Conservation (phyloP, 192 early-diverging fungal species). For the Backusella morwellensis region DNA sequence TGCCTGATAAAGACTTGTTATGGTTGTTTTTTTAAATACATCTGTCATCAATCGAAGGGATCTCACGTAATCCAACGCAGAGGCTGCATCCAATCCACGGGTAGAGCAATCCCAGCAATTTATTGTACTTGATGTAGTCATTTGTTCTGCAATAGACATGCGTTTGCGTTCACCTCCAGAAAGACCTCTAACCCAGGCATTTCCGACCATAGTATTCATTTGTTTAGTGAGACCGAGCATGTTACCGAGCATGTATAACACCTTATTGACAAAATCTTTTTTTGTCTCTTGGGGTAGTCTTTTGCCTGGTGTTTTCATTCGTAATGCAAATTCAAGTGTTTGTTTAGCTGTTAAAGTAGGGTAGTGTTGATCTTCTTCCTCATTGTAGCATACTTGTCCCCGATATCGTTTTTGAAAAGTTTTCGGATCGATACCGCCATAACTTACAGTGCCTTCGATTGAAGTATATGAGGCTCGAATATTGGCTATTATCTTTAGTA, state of each 20-base stretch:
- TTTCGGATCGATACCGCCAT: conserved; percentile 61
- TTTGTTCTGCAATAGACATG: conserved; percentile 74
- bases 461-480: conserved; percentile 48
- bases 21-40: conserved; percentile 59
- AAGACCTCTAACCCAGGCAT: conserved; percentile 72
- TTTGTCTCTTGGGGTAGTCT: conserved; percentile 46
- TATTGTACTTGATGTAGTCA: conserved; percentile 55
- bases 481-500: conserved; percentile 59
- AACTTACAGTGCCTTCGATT: conserved; percentile 57
- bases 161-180: conserved; percentile 78
- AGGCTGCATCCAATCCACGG: conserved; percentile 75
- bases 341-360: conserved; percentile 76
- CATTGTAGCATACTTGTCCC: conserved; percentile 75
- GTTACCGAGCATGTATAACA: conserved; percentile 45
- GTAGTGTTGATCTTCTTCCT: conserved; percentile 79
- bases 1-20: conserved; percentile 60
- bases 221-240: conserved; percentile 56
- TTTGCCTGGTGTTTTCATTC: conserved; percentile 64
- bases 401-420: conserved; percentile 61
- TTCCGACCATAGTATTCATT: conserved; percentile 68
- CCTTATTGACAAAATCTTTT: conserved; percentile 48
- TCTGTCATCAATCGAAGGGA: conserved; percentile 72
- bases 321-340: conserved; percentile 76
- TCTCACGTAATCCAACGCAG: conserved; percentile 75
- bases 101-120: conserved; percentile 62